Evolutionary conservation across 164 flowering plant species (phyloP).

Genomic region (Umbilicus rupestris): DNA sequence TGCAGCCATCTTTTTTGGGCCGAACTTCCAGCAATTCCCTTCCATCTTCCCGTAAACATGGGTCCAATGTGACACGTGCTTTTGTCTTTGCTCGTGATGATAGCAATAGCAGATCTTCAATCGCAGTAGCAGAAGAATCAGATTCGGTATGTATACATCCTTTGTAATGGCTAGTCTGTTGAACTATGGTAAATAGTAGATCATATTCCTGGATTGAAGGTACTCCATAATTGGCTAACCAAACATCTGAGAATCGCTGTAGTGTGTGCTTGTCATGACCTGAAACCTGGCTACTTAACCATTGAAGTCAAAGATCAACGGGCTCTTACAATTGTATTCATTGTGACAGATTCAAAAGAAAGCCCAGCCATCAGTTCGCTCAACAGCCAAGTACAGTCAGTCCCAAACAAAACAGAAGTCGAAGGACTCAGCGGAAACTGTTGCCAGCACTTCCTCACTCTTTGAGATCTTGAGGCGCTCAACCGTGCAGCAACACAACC

Average conservation of each 20-base stretch:
- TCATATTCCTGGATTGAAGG: conserved; percentile 2
- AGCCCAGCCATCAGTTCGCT: conserved; percentile 19
- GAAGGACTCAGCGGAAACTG: conserved; percentile 15
- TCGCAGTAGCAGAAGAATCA: conserved; percentile 38
- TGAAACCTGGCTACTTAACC: too few relatives aligned
- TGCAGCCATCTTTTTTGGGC: conserved; percentile 77
- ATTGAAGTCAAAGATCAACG: too few relatives aligned
- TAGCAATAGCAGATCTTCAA: conserved; percentile 63
- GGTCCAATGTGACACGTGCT: conserved; percentile 36
- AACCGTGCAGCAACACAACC: conserved; percentile 23
- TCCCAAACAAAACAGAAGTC: conserved; percentile 43
- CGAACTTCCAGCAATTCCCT: conserved; percentile 41
- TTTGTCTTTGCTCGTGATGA: conserved; percentile 82
- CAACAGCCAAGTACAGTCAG: conserved; percentile 35
- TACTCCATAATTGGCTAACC: not conserved
- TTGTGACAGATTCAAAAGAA: conserved; percentile 36
- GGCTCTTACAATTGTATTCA: not conserved
- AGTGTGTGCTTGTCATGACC: not conserved
- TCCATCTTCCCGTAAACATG: conserved; percentile 43
- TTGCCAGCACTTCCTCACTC: conserved; percentile 38
- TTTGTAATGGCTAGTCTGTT: not conserved
- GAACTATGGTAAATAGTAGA: not conserved
- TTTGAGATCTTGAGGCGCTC: conserved; percentile 55
- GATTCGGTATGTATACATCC: conserved; percentile 30
- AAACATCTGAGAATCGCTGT: not conserved